Conservation (phyloP, 352 stramenopile genomes). For the Globisporangium polare region DNA sequence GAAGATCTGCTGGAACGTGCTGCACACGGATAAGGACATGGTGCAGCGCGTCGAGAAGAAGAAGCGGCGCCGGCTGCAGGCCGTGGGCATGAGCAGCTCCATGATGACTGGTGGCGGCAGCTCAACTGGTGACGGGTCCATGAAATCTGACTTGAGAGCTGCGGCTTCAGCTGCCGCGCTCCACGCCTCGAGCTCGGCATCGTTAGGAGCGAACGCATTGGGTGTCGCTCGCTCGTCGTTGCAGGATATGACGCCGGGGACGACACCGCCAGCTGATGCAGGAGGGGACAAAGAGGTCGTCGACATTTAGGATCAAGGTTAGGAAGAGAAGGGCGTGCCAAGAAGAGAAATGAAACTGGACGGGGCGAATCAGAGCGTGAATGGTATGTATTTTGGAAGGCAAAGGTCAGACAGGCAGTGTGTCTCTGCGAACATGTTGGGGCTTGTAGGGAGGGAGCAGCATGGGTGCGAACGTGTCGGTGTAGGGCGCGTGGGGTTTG, state of each 20-base stretch:
- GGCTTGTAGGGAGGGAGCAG: too few relatives aligned
- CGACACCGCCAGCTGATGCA: neutral
- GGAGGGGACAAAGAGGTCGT: neutral
- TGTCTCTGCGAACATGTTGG: too few relatives aligned
- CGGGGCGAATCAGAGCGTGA: too few relatives aligned
- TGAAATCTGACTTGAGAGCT: neutral
- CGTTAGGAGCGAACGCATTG: neutral
- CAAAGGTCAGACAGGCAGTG: too few relatives aligned
- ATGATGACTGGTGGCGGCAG: neutral
- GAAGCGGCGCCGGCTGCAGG: constrained; percentile 49
- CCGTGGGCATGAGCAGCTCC: neutral
- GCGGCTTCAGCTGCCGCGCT: neutral
- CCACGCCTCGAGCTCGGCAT: neutral
- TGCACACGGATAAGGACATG: constrained; percentile 77
- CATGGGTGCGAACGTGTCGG: too few relatives aligned
- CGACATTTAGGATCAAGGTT: neutral
- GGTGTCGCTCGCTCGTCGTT: neutral
- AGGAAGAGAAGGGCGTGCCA: neutral
- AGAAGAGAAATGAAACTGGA: too few relatives aligned
- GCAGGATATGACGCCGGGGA: neutral
- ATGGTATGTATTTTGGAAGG: too few relatives aligned
- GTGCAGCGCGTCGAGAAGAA: constrained; percentile 70
- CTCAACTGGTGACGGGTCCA: neutral
- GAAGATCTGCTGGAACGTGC: constrained; percentile 81
- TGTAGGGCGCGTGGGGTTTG: too few relatives aligned